A percentile compares a stretch with the other conserved stretches of the same genome.
phyloP scores from a whole-genome alignment of 2,329 filamentous ascomycete genomes.

The Fusarium virguliforme region DNA sequence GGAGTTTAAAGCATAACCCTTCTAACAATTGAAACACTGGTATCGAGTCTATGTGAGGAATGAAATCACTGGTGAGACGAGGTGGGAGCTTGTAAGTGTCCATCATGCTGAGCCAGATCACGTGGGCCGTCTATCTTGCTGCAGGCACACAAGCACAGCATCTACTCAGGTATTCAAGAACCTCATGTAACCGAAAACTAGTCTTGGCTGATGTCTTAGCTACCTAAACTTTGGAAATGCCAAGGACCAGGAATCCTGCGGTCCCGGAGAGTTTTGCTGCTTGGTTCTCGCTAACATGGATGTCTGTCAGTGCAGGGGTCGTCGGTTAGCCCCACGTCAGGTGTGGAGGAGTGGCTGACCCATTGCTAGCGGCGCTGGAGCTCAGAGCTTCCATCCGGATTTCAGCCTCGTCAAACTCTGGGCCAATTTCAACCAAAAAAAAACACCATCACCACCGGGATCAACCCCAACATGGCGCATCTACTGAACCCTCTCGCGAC shows the following conservation, averaged over 20 bases:
- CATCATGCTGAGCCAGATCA: background rate
- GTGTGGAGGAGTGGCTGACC: conserved; percentile 14
- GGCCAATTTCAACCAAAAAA: conserved; percentile 16
- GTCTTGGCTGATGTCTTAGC: conserved; percentile 1
- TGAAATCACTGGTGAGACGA: background rate
- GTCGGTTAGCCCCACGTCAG: conserved; percentile 23
- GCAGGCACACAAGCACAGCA: conserved; percentile 11
- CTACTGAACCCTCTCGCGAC: conserved; percentile 82
- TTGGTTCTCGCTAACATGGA: conserved; percentile 12
- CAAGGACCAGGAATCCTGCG: conserved; percentile 1
- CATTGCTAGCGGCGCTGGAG: conserved; percentile 20
- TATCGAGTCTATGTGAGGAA: background rate
- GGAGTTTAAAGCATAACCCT: too few relatives aligned
- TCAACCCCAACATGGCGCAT: conserved; percentile 65
- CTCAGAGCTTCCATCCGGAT: conserved; percentile 23
- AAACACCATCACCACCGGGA: conserved; percentile 18
- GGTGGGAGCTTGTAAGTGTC: background rate
- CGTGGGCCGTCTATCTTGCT: background rate
- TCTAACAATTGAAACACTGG: background rate
- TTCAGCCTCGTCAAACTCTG: conserved; percentile 47
- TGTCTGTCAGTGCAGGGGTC: conserved; percentile 21
- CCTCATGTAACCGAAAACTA: background rate
- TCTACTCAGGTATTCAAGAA: background rate
- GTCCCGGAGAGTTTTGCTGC: background rate
- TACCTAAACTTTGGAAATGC: background rate